These are phyloP conservation scores for Candida railenensis DNA, from an alignment of 805 yeast species.

Conservation along the genomic window DNA sequence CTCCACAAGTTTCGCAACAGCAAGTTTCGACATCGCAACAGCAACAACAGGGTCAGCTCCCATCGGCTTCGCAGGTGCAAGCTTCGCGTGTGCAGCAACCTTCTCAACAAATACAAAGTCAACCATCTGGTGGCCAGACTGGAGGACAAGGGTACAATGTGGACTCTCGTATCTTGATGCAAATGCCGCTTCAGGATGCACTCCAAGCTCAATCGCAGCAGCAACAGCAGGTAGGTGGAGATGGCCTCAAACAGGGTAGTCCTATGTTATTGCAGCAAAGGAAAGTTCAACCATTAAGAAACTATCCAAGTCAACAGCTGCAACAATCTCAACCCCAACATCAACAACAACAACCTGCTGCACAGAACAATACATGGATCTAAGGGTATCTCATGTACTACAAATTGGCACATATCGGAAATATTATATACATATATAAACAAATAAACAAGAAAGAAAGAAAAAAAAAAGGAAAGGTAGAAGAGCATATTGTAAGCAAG, in stretches of 20 bases:
- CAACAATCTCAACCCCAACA: conserved; percentile 12
- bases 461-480: neutral
- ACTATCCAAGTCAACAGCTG: conserved; percentile 7
- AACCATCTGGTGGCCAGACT: neutral
- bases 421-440: neutral
- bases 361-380: conserved; percentile 10
- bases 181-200: neutral
- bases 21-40: conserved; percentile 13
- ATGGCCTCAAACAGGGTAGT: conserved; percentile 4
- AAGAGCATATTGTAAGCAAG: neutral
- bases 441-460: too few relatives aligned
- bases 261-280: conserved; percentile 5
- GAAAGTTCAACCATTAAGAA: conserved; percentile 1
- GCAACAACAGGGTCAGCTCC: conserved; percentile 13
- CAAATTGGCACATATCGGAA: neutral
- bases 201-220: neutral
- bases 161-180: neutral
- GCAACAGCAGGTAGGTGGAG: neutral
- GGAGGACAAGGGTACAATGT: neutral
- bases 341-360: conserved; percentile 14
- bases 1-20: conserved; percentile 17
- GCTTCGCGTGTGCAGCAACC: conserved; percentile 22
- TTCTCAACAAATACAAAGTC: conserved; percentile 8
- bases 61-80: conserved; percentile 13
- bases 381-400: neutral